Evolutionary conservation across 2,329 filamentous ascomycete species (phyloP), one percentile per base, ranked within the genome.

Genomic region (Scleromitrula shiraiana): DNA sequence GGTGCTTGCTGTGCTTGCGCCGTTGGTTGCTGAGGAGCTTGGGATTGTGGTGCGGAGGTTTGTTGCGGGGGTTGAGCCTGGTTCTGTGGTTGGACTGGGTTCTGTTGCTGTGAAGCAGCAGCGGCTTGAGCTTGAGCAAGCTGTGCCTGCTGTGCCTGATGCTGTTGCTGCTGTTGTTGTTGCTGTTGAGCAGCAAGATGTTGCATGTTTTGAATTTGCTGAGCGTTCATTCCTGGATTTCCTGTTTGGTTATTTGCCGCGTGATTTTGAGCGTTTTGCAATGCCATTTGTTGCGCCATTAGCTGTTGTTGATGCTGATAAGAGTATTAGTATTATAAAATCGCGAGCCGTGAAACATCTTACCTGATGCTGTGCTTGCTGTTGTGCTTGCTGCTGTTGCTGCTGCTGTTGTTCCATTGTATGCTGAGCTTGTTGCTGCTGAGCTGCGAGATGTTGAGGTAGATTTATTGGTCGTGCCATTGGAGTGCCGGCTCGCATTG

Each of bases 171-270:
- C 46, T 73, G 71, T 48, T 73, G 71, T 38, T 66, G 69, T 59
- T 70, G 68, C 38, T 71, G 71, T 46, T 74, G 72, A 24, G 70
- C 73, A 53, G 72, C 68, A 53, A 73, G 69, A 43, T 70, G 68
- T 50, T 73, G 72, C 51, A 74, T 63, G 49, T 59, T 65, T 42
- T 67, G 68, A 51, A 76, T 62, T 46, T 68, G 68, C 51, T 74
- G 73, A 4, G 70, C 65, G 29, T 66, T 72, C 66, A 77, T 73
- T 46, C 69, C 68, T 22, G 64, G 68, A 52, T 78, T 75, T 17
- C 70, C 70, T 20, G 66, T 70, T 50, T 69, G 56, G 26, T 51
- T 55, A 35, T 55, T 57, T 60, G 68, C 50, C 64, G 68, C 50
- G 68, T 67, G 62, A 65, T 67, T 57, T 67, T 65, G 54, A 64